Conservation (phyloP, 75 land plant species). For the Pinus albicaulis region DNA sequence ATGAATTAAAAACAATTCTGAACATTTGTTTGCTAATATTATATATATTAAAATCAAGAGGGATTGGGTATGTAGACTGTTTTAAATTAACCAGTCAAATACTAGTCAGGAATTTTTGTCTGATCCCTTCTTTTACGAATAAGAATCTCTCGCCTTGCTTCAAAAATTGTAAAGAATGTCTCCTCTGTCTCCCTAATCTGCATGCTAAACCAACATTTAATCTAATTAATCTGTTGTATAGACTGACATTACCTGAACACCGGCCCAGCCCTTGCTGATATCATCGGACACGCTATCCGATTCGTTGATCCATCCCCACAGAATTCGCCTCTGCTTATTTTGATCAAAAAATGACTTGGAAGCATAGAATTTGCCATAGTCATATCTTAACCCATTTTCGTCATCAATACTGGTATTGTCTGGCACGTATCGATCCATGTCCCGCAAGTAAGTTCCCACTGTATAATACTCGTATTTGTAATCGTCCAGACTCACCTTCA, state of each 20-base stretch:
- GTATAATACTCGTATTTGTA: conserved; percentile 17
- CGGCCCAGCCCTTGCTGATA: conserved; percentile 67
- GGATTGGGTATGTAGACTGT: too few relatives aligned
- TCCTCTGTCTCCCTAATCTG: too few relatives aligned
- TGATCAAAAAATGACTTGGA: conserved; percentile 72
- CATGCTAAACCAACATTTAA: too few relatives aligned
- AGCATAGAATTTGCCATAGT: conserved; percentile 84
- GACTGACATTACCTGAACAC: conserved; percentile 42
- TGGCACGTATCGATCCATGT: conserved; percentile 16
- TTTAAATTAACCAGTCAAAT: too few relatives aligned
- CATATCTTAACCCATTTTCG: conserved; percentile 51
- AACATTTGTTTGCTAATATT: too few relatives aligned
- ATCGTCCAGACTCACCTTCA: conserved; percentile 53
- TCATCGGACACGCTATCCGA: conserved; percentile 39
- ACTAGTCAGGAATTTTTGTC: too few relatives aligned
- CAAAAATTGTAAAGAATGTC: too few relatives aligned
- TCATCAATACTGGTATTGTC: conserved; percentile 8
- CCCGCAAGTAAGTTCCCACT: conserved; percentile 14
- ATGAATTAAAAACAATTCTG: too few relatives aligned
- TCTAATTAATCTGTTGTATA: too few relatives aligned
- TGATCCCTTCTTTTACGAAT: too few relatives aligned
- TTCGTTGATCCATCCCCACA: conserved; percentile 76
- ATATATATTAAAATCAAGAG: too few relatives aligned
- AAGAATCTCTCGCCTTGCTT: too few relatives aligned
- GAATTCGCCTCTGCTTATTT: conserved; percentile 45